These are phyloP conservation scores for Diaporthe sp. DNA, from an alignment of 2,329 filamentous ascomycete species.

Conservation along the genomic window DNA sequence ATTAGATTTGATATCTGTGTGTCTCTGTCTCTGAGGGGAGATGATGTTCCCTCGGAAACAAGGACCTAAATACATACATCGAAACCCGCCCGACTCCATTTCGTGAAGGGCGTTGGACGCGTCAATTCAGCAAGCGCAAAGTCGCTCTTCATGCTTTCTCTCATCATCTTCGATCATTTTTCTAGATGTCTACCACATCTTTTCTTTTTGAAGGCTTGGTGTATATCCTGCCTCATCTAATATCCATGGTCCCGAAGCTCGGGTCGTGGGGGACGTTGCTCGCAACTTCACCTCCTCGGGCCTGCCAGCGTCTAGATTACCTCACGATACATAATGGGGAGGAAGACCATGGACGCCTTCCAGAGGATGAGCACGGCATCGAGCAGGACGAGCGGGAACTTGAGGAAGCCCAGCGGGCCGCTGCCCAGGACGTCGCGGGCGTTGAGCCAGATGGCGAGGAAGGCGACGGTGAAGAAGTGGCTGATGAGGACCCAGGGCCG, in stretches of 20 bases:
- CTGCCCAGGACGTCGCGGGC: constrained; percentile 57
- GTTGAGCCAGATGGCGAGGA: constrained; percentile 83
- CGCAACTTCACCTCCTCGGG: background rate
- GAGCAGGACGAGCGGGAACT: constrained; percentile 74
- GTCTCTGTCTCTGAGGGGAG: background rate
- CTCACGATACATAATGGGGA: constrained; percentile 84
- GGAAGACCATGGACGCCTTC: constrained; percentile 84
- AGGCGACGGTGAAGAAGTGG: constrained; percentile 95
- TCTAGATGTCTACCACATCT: background rate
- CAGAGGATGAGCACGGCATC: constrained; percentile 79
- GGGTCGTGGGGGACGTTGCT: background rate
- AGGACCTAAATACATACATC: constrained; percentile 15
- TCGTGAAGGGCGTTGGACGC: constrained; percentile 6
- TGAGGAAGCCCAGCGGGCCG: constrained; percentile 64
- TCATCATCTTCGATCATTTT: background rate
- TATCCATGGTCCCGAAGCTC: too few species aligned
- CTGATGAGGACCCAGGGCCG: constrained; percentile 83
- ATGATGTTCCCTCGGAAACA: background rate
- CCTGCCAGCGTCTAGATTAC: constrained; percentile 47
- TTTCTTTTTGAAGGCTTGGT: too few species aligned
- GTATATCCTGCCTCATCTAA: too few species aligned
- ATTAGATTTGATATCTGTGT: constrained; percentile 8
- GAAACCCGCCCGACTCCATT: background rate
- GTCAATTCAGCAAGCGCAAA: background rate
- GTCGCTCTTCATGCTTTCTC: background rate